Evolutionary conservation across 179 eudicot species (phyloP).

Genomic region (Gypsophila paniculata): DNA sequence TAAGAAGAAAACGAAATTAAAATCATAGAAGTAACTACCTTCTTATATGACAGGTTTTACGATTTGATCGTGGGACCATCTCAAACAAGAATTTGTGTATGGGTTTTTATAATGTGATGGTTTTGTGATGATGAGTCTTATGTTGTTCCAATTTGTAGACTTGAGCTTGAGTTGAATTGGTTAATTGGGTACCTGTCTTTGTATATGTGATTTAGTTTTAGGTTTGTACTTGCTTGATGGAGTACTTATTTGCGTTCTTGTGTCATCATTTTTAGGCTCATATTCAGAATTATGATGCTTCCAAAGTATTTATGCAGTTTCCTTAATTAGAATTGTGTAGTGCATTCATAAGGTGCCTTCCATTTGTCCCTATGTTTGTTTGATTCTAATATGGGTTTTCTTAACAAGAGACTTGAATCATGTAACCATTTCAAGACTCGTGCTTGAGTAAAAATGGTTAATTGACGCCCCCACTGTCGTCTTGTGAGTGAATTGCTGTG

Average conservation of each 20-base stretch:
- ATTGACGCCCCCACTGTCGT: background rate
- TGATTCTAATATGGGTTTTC: background rate
- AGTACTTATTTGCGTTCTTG: background rate
- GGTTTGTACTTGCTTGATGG: background rate
- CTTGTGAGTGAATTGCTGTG: background rate
- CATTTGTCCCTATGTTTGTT: background rate
- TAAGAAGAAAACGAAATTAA: too few relatives aligned
- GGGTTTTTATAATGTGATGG: background rate
- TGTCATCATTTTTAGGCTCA: background rate
- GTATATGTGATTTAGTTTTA: too few relatives aligned
- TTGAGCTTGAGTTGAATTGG: background rate
- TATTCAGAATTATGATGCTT: background rate
- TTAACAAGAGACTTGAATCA: background rate
- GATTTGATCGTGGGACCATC: too few relatives aligned
- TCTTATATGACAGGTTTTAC: too few relatives aligned
- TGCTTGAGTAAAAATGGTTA: background rate
- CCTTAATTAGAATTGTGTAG: background rate
- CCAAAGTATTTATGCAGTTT: background rate
- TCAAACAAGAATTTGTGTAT: too few relatives aligned
- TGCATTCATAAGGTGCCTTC: background rate
- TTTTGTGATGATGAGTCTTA: background rate
- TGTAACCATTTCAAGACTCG: background rate
- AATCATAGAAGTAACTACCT: too few relatives aligned
- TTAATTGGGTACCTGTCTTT: background rate
- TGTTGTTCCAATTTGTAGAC: background rate